These are phyloP conservation scores for Achaetomium macrosporum DNA, from an alignment of 2,329 filamentous ascomycete species.

Conservation along the genomic window DNA sequence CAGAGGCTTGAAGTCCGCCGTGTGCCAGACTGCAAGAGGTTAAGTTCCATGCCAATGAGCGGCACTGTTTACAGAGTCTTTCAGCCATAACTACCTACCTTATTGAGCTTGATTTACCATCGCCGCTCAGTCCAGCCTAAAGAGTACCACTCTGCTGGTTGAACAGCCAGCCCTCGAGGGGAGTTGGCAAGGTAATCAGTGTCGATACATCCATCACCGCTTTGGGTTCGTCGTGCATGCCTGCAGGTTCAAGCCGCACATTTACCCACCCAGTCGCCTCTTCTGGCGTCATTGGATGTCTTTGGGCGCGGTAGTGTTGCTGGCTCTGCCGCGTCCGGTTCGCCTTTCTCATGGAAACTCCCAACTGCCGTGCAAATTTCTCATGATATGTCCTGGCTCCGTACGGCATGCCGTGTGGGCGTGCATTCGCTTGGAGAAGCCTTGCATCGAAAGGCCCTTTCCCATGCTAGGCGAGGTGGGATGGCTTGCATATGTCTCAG, in stretches of 20 bases:
- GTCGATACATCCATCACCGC: no score
- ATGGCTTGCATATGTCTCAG: constrained; percentile 14
- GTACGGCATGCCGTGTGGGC: constrained; percentile 12
- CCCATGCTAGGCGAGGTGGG: constrained; percentile 11
- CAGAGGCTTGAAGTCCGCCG: no score
- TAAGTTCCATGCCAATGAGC: no score
- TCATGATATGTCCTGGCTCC: not conserved
- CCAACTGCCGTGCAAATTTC: not conserved
- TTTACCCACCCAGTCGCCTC: not conserved
- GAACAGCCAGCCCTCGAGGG: no score
- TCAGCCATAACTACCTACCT: no score
- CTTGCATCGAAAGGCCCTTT: constrained; percentile 13
- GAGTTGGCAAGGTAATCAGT: no score
- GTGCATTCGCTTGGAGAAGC: constrained; percentile 21
- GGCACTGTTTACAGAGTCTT: no score
- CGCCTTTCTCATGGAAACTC: constrained; percentile 20
- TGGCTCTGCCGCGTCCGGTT: not conserved
- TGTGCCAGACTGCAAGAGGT: no score
- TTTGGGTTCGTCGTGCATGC: not conserved
- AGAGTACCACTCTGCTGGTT: no score
- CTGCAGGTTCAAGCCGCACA: not conserved
- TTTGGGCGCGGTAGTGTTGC: no score
- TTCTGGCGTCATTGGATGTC: not conserved
- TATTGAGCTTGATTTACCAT: no score
- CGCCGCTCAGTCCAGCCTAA: no score